Conservation (phyloP, 202 grass and related monocot genomes). For the Carex arenaria region DNA sequence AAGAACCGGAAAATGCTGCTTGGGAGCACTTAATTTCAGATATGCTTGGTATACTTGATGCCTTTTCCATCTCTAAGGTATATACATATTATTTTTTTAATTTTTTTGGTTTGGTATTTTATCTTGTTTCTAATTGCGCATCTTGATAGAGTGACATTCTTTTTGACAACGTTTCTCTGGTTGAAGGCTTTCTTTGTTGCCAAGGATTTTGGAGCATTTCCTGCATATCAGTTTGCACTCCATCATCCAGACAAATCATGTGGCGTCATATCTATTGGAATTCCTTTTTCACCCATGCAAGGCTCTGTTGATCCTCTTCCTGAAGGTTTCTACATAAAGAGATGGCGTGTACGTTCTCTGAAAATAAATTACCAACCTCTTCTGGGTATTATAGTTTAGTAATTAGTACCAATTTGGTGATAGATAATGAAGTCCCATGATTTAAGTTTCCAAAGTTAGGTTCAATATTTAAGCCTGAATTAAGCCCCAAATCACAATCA, state of each 20-base stretch:
- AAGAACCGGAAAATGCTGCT: slow-evolving; percentile 25
- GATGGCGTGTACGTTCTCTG: slow-evolving; percentile 27
- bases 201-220: slow-evolving; percentile 59
- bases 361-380: background rate
- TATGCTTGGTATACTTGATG: slow-evolving; percentile 45
- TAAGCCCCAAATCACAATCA: background rate
- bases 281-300: slow-evolving; percentile 21
- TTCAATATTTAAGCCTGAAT: background rate
- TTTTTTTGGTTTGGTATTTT: background rate
- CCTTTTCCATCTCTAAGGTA: slow-evolving; percentile 54
- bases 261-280: slow-evolving; percentile 39
- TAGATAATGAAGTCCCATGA: background rate
- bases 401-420: background rate
- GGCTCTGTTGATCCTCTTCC: slow-evolving; percentile 1
- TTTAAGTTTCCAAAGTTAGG: background rate
- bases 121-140: background rate
- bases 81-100: background rate
- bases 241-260: slow-evolving; percentile 31
- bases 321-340: slow-evolving; percentile 34
- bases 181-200: slow-evolving; percentile 52
- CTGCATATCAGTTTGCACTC: slow-evolving; percentile 39
- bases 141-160: background rate
- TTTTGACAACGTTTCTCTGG: background rate
- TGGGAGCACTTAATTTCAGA: slow-evolving; percentile 33
- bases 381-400: background rate